phyloP scores from a whole-genome alignment of 1,139 yeast species.

The Hansenula sp. region DNA sequence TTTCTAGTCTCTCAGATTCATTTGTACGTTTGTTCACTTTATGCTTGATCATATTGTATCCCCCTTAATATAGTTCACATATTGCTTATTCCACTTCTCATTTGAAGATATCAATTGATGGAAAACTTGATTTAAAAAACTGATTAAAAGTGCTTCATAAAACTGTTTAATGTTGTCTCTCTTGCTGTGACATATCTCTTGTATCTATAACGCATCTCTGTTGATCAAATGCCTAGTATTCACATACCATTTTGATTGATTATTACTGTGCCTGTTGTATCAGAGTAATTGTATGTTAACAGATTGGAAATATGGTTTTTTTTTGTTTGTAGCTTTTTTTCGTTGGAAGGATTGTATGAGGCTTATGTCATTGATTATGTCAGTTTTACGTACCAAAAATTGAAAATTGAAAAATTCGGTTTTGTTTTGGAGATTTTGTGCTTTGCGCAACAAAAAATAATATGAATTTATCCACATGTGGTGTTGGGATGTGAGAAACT shows the following conservation, averaged over 20 bases:
- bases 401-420: too few relatives aligned
- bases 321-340: neutral
- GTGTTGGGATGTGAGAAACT: neutral
- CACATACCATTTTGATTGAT: conserved; percentile 8
- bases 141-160: neutral
- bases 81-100: neutral
- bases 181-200: neutral
- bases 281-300: neutral
- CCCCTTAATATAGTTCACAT: too few relatives aligned
- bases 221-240: neutral
- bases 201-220: neutral
- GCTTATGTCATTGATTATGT: conserved; percentile 1
- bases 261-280: neutral
- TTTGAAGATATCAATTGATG: neutral
- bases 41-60: too few relatives aligned
- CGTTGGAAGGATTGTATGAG: neutral
- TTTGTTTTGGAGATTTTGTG: too few relatives aligned
- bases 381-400: neutral
- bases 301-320: neutral
- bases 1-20: too few relatives aligned
- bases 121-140: neutral
- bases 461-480: too few relatives aligned
- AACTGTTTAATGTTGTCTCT: neutral
- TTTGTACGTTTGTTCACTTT: too few relatives aligned
- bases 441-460: neutral